These are phyloP conservation scores for Rubroshorea leprosula DNA, from an alignment of 345 rosid species.

Conservation along the genomic window DNA sequence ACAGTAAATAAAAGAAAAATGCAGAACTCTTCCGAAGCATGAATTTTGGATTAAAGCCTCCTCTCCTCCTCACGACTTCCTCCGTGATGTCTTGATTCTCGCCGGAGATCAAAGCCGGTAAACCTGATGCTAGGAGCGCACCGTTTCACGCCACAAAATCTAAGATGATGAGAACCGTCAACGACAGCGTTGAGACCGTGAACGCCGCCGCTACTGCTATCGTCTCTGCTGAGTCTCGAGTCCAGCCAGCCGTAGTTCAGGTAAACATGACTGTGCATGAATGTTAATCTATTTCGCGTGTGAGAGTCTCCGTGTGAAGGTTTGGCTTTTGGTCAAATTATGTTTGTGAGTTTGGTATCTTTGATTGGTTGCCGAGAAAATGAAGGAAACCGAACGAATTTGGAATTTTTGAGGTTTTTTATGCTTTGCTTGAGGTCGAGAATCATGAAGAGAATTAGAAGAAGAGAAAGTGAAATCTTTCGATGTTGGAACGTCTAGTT, in stretches of 20 bases:
- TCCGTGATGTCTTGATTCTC: slow-evolving; percentile 3
- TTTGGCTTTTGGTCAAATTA: not conserved
- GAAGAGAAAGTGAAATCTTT: too few relatives aligned
- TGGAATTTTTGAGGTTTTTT: slow-evolving; percentile 3
- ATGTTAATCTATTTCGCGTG: not conserved
- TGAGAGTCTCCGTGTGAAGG: not conserved
- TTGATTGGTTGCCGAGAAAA: slow-evolving; percentile 12
- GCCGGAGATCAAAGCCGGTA: slow-evolving; percentile 23
- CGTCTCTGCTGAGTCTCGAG: slow-evolving; percentile 80
- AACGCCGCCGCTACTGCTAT: slow-evolving; percentile 97
- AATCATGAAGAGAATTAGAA: too few relatives aligned
- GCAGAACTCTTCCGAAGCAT: slow-evolving; percentile 16
- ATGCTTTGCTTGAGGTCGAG: slow-evolving; percentile 1
- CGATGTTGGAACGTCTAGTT: too few relatives aligned
- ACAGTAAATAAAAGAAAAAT: too few relatives aligned
- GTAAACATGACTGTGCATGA: slow-evolving; percentile 20
- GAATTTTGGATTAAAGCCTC: slow-evolving; percentile 5
- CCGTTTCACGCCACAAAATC: slow-evolving; percentile 14
- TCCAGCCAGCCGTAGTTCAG: slow-evolving; percentile 58
- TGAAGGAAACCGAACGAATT: not conserved
- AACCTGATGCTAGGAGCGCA: slow-evolving; percentile 25
- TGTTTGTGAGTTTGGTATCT: slow-evolving; percentile 3
- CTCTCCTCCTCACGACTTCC: not conserved
- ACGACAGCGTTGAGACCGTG: slow-evolving; percentile 63
- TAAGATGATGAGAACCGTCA: slow-evolving; percentile 46